Percentiles rank a stretch among this genome's conserved stretches.
phyloP scores from a whole-genome alignment of 2,329 filamentous ascomycete genomes.

The Arthrobotrys sinensis region DNA sequence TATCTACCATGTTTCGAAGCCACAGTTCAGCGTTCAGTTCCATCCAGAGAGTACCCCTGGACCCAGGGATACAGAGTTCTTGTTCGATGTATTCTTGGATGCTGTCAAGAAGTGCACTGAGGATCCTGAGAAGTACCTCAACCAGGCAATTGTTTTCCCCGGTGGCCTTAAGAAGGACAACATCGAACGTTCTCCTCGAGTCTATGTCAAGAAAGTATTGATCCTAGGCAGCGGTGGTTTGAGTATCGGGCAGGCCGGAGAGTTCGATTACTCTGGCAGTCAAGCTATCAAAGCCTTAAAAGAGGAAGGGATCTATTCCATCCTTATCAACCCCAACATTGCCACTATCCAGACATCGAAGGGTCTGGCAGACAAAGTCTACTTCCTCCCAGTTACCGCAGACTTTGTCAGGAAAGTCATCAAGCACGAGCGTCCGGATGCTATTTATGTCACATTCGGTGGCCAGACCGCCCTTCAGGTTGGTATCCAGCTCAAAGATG shows the following conservation, averaged over 20 bases:
- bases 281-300: conserved; percentile 99
- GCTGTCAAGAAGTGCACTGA: conserved; percentile 82
- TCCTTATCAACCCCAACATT: conserved; percentile 99
- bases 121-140: conserved; percentile 73
- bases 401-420: conserved; percentile 99
- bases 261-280: conserved; percentile 98
- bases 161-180: conserved; percentile 87
- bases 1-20: conserved; percentile 86
- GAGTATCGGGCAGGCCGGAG: conserved; percentile 96
- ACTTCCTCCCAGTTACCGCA: conserved; percentile 96
- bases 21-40: conserved; percentile 99
- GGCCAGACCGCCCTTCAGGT: conserved; percentile 97
- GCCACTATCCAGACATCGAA: conserved; percentile 99
- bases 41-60: conserved; percentile 97
- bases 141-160: conserved; percentile 85
- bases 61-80: conserved; percentile 92
- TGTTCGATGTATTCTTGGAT: conserved; percentile 96
- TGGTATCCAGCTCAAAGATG: conserved; percentile 96
- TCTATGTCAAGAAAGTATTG: conserved; percentile 92
- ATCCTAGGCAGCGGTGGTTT: conserved; percentile 94
- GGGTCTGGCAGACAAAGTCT: conserved; percentile 97
- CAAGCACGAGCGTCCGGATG: conserved; percentile 91
- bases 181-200: conserved; percentile 80
- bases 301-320: conserved; percentile 97
- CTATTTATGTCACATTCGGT: conserved; percentile 97